A percentile compares a stretch with the other conserved stretches of the same genome.
phyloP scores from a whole-genome alignment of 164 flowering plant species.

The Akebia trifoliata region DNA sequence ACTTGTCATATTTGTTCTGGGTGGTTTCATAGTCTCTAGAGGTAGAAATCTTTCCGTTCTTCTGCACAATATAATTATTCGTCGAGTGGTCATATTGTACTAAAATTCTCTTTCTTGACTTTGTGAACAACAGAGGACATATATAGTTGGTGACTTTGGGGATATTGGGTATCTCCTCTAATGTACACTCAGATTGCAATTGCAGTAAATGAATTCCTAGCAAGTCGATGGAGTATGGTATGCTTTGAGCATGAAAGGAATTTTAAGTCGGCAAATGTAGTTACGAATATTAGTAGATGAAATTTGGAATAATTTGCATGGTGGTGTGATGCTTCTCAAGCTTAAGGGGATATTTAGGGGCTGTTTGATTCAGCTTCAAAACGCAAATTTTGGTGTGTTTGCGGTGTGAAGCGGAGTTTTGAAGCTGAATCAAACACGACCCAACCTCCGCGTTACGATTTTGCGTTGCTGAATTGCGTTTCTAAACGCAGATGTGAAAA shows the following conservation, averaged over 20 bases:
- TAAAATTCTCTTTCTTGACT: background rate
- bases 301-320: constrained; percentile 4
- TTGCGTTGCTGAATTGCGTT: too few relatives aligned
- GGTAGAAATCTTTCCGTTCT: constrained; percentile 17
- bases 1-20: constrained; percentile 28
- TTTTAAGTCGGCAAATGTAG: background rate
- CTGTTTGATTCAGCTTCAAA: too few relatives aligned
- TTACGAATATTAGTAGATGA: background rate
- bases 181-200: constrained; percentile 31
- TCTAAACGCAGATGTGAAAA: too few relatives aligned
- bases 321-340: constrained; percentile 17
- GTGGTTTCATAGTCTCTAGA: constrained; percentile 62
- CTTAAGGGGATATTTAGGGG: constrained; percentile 35
- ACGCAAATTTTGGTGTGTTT: too few relatives aligned
- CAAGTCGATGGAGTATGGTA: constrained; percentile 28
- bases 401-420: too few relatives aligned
- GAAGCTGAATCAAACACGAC: too few relatives aligned
- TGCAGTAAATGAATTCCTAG: constrained; percentile 26
- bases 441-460: too few relatives aligned
- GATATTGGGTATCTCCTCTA: constrained; percentile 31
- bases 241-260: background rate
- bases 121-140: constrained; percentile 2
- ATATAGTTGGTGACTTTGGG: constrained; percentile 30
- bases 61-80: background rate
- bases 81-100: background rate